These are phyloP conservation scores for Coniferiporia weirii DNA, from an alignment of 1,284 basidiomycete genomes.

Conservation along the genomic window DNA sequence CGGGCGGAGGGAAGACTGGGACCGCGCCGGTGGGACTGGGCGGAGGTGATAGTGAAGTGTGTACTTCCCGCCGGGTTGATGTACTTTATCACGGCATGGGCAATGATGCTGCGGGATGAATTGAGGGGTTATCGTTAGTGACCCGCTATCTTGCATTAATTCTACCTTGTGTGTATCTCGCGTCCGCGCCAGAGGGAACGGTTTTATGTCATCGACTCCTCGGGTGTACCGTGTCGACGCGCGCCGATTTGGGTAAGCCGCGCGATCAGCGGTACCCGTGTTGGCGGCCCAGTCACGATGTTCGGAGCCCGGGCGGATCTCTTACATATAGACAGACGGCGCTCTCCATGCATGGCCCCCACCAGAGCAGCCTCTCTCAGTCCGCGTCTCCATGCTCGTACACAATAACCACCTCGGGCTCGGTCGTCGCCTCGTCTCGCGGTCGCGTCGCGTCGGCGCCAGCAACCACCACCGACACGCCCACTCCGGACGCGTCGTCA, in stretches of 20 bases:
- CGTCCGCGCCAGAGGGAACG: too few relatives aligned
- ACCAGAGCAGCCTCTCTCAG: neutral
- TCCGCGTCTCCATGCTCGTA: neutral
- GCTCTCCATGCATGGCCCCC: neutral
- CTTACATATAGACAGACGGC: neutral
- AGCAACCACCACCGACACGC: neutral
- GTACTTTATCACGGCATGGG: constrained; percentile 79
- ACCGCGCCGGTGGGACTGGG: constrained; percentile 66
- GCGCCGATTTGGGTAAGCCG: too few relatives aligned
- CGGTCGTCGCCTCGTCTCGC: neutral
- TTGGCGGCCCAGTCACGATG: neutral
- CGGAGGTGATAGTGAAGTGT: constrained; percentile 58
- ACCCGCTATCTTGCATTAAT: neutral
- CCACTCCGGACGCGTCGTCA: neutral
- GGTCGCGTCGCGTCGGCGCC: neutral
- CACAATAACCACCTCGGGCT: neutral
- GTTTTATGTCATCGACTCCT: neutral
- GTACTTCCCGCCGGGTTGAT: constrained; percentile 62
- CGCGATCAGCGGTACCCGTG: too few relatives aligned
- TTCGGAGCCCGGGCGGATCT: neutral
- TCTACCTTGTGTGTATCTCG: neutral
- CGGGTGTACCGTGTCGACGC: too few relatives aligned
- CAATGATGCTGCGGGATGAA: constrained; percentile 42
- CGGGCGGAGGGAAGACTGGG: constrained; percentile 44
- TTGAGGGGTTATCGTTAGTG: neutral